Base-by-base conservation (phyloP, 2,329 filamentous ascomycete genomes). In the Diaporthe longicolla region DNA sequence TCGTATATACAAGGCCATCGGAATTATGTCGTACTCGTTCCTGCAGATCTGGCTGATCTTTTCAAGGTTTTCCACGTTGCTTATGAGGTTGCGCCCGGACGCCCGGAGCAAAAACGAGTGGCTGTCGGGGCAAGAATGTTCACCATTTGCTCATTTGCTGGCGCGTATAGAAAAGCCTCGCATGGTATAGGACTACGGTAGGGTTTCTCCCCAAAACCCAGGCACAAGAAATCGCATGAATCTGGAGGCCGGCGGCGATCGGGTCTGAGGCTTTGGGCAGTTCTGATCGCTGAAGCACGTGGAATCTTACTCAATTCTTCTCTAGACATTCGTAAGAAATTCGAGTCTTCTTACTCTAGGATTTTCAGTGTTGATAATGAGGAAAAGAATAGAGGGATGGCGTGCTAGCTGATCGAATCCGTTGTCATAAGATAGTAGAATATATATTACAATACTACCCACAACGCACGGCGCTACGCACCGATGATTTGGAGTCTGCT, bases 181-280 rank as follows among this genome's bases (percentile, higher is more conserved):
- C 43, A 26, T 66, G 4, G 21, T 50, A 66, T 50, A 35, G 61
- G 40, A 35, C 37, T 40, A 11, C 37, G 37, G 11, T 10, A 37
- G 35, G 26, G 10, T 17, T 8, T 26, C 7, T 8, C 43, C 43
- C 13, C 35, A 50, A 45, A 52, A 66, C 19, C 63, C 37, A 52
- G 63, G 45, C 45, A 52, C 45, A 66, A 40, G 45, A 52, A 24
- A 24, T 66, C 29, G 63, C 63, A 66, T 66, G 61, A 52, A 66
- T 66, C 45, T 50, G 45, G 26, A 66, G 24, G 61, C 61, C 45
- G 45, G 45, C 61, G 61, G 61, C 45, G 45, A 66, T 66, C 61
- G 45, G 29, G 45, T 66, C 45, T 29, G 63, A 37, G 63, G 32
- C 21, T n/a, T 37, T 19, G 9, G 19, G 32, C 24, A 52, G 63